phyloP scores from a whole-genome alignment of 768 basidiomycete genomes.

The Fomitopsis pulvina region DNA sequence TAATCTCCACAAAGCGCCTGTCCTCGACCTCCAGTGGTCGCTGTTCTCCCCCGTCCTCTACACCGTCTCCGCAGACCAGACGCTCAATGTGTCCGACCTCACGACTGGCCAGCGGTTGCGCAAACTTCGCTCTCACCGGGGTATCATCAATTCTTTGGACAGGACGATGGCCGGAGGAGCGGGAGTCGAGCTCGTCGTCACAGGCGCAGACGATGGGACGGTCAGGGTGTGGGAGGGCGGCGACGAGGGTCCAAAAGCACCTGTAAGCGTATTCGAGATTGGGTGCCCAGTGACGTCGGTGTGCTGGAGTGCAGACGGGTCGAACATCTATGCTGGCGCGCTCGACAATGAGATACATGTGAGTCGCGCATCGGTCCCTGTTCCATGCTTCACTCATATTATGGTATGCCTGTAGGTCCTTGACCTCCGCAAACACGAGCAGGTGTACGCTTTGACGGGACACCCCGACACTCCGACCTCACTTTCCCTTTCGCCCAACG shows the following conservation, averaged over 20 bases:
- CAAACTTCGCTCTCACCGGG: conserved; percentile 83
- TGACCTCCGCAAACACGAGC: conserved; percentile 80
- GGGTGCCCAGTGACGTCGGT: conserved; percentile 91
- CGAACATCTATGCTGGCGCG: conserved; percentile 84
- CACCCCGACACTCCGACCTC: conserved; percentile 94
- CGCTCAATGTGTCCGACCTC: conserved; percentile 68
- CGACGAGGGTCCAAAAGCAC: conserved; percentile 62
- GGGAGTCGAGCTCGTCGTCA: conserved; percentile 79
- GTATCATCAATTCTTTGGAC: conserved; percentile 87
- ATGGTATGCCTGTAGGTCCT: conserved; percentile 52
- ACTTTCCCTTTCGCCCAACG: conserved; percentile 85
- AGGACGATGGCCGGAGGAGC: conserved; percentile 79
- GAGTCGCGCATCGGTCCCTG: conserved; percentile 23
- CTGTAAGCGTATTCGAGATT: conserved; percentile 75
- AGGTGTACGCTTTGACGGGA: conserved; percentile 75
- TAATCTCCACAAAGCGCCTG: conserved; percentile 82
- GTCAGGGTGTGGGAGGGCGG: conserved; percentile 91
- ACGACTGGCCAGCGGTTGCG: conserved; percentile 77
- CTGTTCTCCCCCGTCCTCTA: conserved; percentile 66
- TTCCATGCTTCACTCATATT: conserved; percentile 7
- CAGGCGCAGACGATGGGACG: conserved; percentile 88
- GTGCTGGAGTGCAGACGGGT: conserved; percentile 88
- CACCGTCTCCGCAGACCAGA: conserved; percentile 88
- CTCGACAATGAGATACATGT: conserved; percentile 97
- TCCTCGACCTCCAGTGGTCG: conserved; percentile 91